Evolutionary conservation across 371 early-diverging fungal species (phyloP), one percentile per base, ranked within the genome.

Genomic region (Lichtheimia ornata): DNA sequence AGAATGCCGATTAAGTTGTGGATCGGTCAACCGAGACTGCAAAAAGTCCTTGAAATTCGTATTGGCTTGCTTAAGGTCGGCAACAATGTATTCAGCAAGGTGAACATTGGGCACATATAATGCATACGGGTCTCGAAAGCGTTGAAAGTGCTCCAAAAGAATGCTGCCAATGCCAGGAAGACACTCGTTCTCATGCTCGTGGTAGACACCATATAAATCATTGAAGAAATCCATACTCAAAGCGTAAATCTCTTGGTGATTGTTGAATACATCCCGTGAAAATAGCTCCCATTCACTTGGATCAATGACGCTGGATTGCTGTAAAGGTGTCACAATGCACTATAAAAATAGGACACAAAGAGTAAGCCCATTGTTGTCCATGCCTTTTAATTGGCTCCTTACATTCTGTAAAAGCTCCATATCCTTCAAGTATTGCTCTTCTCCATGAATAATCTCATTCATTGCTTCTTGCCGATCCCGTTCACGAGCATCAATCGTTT

Each of bases 401-500:
- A 54, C 49, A 58, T 65, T 59, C 13, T 62, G 60, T 42, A 76
- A 17, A 1, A 73, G 30, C 4, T 59, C 52, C 53, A 78, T 30
- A 65, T 95, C 96, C 44, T 82, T 82, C 30, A 92, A 89, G 72
- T 87, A 95, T 67, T 92, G 91, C 59, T 85, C 85, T 69, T 95
- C 95, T 9, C 89, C 89, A 52, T 89, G 80, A 35, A 95, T 88
- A 53, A 94, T 64, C 73, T 96, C 96, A 70, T 88, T 94, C 56
- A 96, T 90, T 43, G 87, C 87, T 67, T 96, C 94, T 67, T 96
- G 96, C 0, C 95, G 86, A 62, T 88, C 89, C 62, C 84, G 83
- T 70, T 95, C 96, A 14, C 79, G 67, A 20, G 84, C 74, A 5
- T 89, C 85, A 0, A 91, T 77, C 1, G 84, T 81, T 17, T 87